phyloP scores from a whole-genome alignment of 2,329 filamentous ascomycete genomes.

The Hypocreales sp. region DNA sequence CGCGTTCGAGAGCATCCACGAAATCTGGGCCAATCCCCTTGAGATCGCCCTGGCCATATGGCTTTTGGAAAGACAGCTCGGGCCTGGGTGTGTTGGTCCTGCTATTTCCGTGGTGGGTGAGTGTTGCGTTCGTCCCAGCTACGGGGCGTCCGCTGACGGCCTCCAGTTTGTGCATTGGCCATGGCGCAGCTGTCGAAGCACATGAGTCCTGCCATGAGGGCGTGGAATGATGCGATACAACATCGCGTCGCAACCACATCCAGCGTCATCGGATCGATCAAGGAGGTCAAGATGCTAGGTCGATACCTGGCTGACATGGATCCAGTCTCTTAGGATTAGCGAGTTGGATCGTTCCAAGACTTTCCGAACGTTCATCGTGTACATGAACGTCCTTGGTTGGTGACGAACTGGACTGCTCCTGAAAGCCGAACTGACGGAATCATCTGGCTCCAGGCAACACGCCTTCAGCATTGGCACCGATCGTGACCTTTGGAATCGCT shows the following conservation, averaged over 20 bases:
- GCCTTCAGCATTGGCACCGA: constrained; percentile 4
- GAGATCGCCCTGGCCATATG: constrained; percentile 28
- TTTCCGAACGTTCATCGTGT: constrained; percentile 8
- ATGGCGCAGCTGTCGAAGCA: constrained; percentile 3
- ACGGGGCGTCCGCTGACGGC: background rate
- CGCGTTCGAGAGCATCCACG: constrained; percentile 21
- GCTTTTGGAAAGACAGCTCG: constrained; percentile 27
- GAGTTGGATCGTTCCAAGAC: constrained; percentile 8
- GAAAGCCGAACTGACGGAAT: too few species aligned
- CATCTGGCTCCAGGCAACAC: constrained; percentile 1
- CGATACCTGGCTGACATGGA: constrained; percentile 4
- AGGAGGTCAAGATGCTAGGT: constrained; percentile 18
- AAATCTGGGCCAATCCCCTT: constrained; percentile 22
- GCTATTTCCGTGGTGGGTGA: constrained; percentile 16
- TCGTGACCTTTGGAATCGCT: constrained; percentile 9
- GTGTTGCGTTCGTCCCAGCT: background rate
- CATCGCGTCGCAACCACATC: constrained; percentile 12
- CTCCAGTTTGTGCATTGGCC: constrained; percentile 4
- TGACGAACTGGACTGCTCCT: too few species aligned
- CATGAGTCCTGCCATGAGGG: constrained; percentile 5
- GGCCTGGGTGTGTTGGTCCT: constrained; percentile 27
- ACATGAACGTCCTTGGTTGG: constrained; percentile 8
- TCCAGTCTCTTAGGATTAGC: constrained; percentile 6
- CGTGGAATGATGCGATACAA: constrained; percentile 14
- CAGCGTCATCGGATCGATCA: constrained; percentile 13